These are phyloP conservation scores for Calamus simplicifolius DNA, from an alignment of 176 grass and related monocot genomes.

Conservation along the genomic window DNA sequence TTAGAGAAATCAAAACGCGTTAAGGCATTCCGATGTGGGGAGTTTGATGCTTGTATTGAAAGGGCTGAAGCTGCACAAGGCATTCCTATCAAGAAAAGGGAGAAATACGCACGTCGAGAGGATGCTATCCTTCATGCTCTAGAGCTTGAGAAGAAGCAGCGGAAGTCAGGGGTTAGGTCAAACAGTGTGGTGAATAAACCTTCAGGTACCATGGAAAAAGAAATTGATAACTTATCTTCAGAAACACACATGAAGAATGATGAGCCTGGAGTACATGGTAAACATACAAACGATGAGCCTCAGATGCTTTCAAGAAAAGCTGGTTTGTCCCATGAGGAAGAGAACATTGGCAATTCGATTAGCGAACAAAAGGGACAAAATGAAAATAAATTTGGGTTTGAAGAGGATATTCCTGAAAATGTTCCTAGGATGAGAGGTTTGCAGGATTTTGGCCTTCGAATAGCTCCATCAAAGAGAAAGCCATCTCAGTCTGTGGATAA, in stretches of 20 bases:
- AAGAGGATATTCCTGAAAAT: constrained; percentile 33
- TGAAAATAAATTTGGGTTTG: constrained; percentile 31
- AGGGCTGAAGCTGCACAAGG: constrained; percentile 89
- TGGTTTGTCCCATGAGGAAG: constrained; percentile 39
- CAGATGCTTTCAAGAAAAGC: constrained; percentile 30
- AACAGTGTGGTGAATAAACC: constrained; percentile 35
- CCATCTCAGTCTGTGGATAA: constrained; percentile 30
- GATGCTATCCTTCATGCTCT: constrained; percentile 98
- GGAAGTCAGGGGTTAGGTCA: constrained; percentile 32
- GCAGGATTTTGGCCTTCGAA: constrained; percentile 33
- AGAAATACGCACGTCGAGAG: constrained; percentile 96
- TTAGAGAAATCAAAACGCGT: constrained; percentile 99
- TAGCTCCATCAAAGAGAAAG: constrained; percentile 41
- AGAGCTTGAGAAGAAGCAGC: constrained; percentile 82
- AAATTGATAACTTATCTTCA: constrained; percentile 21
- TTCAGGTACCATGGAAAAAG: constrained; percentile 21
- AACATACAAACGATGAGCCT: constrained; percentile 24
- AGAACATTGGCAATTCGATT: constrained; percentile 2
- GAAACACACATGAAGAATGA: constrained; percentile 15
- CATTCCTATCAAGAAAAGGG: constrained; percentile 85
- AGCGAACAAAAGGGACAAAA: neutral
- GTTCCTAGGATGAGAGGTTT: constrained; percentile 30
- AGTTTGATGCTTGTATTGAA: constrained; percentile 99
- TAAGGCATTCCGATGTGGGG: constrained; percentile 93
- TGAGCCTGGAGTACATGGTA: constrained; percentile 15